Evolutionary conservation across 305 asterid species (phyloP).

Genomic region (Fraxinus sp.): DNA sequence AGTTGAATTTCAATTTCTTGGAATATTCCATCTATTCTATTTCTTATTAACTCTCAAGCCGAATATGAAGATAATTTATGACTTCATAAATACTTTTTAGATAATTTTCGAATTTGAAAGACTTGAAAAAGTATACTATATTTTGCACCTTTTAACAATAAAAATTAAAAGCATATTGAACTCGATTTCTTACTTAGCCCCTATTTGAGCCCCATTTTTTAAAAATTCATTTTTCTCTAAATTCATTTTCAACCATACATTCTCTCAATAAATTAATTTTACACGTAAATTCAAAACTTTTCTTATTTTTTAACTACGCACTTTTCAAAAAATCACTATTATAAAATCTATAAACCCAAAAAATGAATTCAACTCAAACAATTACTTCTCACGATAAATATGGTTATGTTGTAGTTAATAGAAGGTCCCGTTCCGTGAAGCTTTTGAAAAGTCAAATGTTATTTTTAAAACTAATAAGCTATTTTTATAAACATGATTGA

Average conservation of each 20-base stretch:
- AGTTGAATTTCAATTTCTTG: not conserved
- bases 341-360: not conserved
- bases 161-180: not conserved
- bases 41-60: not conserved
- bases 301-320: not conserved
- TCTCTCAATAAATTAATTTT: no score
- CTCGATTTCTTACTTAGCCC: not conserved
- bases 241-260: not conserved
- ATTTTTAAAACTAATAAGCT: not conserved
- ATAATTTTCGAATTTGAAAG: not conserved
- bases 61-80: not conserved
- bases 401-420: no score
- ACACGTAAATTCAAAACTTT: not conserved
- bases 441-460: not conserved
- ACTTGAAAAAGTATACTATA: not conserved
- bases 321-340: not conserved
- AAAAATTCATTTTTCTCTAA: no score
- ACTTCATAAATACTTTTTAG: not conserved
- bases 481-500: no score
- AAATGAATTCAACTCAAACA: not conserved
- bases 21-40: not conserved
- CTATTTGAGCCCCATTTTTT: not conserved
- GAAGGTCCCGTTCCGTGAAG: not conserved
- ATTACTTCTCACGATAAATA: not conserved
- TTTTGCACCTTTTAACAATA: not conserved